These are phyloP conservation scores for Agaricus subrufescens DNA, from an alignment of 768 basidiomycete species.

Conservation along the genomic window DNA sequence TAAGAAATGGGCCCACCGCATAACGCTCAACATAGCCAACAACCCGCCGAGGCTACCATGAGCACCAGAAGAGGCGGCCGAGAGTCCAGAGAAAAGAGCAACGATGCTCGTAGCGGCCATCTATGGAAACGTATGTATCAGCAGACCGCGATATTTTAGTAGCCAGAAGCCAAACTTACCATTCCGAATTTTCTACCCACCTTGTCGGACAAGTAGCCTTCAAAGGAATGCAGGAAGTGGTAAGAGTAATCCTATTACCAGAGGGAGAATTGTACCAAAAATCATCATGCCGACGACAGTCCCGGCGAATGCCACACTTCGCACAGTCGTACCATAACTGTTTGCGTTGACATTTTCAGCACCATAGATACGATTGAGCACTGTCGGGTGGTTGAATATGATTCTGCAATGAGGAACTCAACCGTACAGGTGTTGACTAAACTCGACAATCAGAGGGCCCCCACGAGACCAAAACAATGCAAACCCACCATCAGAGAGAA, in stretches of 20 bases:
- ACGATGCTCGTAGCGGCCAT: constrained; percentile 83
- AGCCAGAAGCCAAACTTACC: constrained; percentile 35
- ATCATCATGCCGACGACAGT: constrained; percentile 81
- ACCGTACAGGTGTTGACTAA: constrained; percentile 65
- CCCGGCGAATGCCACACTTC: constrained; percentile 77
- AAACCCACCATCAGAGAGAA: constrained; percentile 69
- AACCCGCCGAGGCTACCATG: constrained; percentile 63
- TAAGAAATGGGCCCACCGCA: constrained; percentile 44
- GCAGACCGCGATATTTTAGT: neutral
- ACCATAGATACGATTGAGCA: constrained; percentile 71
- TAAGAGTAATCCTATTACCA: neutral
- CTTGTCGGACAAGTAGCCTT: constrained; percentile 77
- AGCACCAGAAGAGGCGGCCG: constrained; percentile 79
- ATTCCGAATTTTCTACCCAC: constrained; percentile 86
- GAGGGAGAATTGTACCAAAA: constrained; percentile 43
- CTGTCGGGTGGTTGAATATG: constrained; percentile 25
- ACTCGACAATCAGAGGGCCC: neutral
- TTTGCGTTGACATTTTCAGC: constrained; percentile 40
- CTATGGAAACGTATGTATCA: constrained; percentile 27
- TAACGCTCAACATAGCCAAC: constrained; percentile 73
- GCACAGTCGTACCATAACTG: constrained; percentile 61
- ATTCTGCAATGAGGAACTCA: neutral
- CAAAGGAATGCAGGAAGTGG: neutral
- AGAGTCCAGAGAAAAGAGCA: constrained; percentile 76
- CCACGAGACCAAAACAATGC: neutral